These are phyloP conservation scores for Mycena venus DNA, from an alignment of 768 basidiomycete species.

Conservation along the genomic window DNA sequence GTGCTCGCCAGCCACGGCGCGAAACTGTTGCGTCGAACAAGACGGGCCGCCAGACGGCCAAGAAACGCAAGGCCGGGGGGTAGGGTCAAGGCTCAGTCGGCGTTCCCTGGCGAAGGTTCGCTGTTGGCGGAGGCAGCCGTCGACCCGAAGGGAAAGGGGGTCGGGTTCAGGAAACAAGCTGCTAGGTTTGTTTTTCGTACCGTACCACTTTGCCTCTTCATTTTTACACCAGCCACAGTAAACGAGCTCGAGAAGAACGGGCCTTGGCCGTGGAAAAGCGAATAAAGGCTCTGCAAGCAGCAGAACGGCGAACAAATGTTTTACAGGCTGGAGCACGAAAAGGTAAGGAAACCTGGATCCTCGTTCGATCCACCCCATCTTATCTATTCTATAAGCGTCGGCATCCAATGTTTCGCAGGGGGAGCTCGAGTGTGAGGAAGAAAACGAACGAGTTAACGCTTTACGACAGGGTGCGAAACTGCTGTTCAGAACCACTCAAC, in stretches of 20 bases:
- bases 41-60: slow-evolving; percentile 73
- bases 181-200: no score
- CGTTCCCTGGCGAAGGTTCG: slow-evolving; percentile 71
- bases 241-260: slow-evolving; percentile 83
- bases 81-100: slow-evolving; percentile 71
- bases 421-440: not conserved
- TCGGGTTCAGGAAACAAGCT: slow-evolving; percentile 81
- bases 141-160: slow-evolving; percentile 58
- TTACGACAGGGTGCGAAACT: slow-evolving; percentile 31
- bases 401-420: slow-evolving; percentile 5
- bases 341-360: slow-evolving; percentile 1
- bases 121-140: slow-evolving; percentile 59
- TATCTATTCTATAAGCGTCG: not conserved
- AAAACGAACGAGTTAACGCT: not conserved
- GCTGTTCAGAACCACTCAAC: not conserved
- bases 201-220: not conserved
- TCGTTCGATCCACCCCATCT: not conserved
- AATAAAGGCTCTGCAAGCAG: slow-evolving; percentile 58
- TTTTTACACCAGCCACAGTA: slow-evolving; percentile 57
- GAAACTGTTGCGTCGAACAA: slow-evolving; percentile 65
- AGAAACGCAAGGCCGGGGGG: slow-evolving; percentile 80
- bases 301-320: slow-evolving; percentile 57
- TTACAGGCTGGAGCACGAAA: slow-evolving; percentile 57
- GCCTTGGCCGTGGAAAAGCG: slow-evolving; percentile 82
- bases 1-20: slow-evolving; percentile 40